phyloP scores from a whole-genome alignment of 169 alveolate genomes.

The Plasmodium gallinaceum region DNA sequence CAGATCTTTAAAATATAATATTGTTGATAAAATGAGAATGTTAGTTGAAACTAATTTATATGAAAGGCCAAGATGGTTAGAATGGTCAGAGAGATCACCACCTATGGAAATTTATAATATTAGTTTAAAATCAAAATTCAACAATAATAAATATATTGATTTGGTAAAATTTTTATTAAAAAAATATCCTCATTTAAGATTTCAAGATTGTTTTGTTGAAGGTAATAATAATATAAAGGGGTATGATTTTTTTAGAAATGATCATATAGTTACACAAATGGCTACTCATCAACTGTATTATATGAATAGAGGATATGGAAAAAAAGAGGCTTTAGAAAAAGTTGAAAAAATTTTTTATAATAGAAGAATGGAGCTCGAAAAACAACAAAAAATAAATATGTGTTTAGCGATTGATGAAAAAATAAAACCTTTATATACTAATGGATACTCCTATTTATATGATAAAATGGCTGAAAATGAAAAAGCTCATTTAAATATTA shows the following conservation, averaged over 20 bases:
- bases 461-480: constrained; percentile 75
- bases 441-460: constrained; percentile 80
- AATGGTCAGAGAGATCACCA: constrained; percentile 88
- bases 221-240: constrained; percentile 89
- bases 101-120: constrained; percentile 86
- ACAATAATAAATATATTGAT: constrained; percentile 82
- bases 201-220: constrained; percentile 87
- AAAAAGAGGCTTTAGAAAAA: constrained; percentile 83
- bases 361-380: constrained; percentile 84
- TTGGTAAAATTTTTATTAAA: constrained; percentile 79
- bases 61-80: constrained; percentile 86
- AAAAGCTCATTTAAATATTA: constrained; percentile 40
- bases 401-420: constrained; percentile 83
- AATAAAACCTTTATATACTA: constrained; percentile 81
- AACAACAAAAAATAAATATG: constrained; percentile 81
- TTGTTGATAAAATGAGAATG: constrained; percentile 87
- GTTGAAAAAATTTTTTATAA: constrained; percentile 83
- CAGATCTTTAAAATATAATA: constrained; percentile 84
- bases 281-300: constrained; percentile 66
- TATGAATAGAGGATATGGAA: constrained; percentile 84
- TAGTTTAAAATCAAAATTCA: constrained; percentile 79
- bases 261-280: constrained; percentile 73
- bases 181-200: constrained; percentile 90
- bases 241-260: constrained; percentile 73
- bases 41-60: constrained; percentile 84